Evolutionary conservation across 225 moss, liverwort and hornwort species (phyloP).

Genomic region (Sphagnum tenellum): DNA sequence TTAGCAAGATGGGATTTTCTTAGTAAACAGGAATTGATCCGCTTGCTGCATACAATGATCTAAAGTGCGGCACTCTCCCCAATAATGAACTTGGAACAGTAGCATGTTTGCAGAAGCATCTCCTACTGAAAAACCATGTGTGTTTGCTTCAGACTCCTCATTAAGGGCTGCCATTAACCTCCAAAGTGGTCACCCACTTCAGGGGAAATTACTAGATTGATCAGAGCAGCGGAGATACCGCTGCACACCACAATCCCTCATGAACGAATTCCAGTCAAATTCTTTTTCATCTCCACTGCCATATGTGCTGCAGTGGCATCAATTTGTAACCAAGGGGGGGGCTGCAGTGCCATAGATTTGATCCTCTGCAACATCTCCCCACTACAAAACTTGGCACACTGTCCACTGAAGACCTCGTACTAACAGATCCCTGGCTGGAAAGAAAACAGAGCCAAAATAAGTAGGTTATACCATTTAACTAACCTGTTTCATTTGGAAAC

Average conservation of each 20-base stretch:
- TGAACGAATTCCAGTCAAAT: conserved; percentile 46
- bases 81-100: conserved; percentile 37
- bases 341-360: conserved; percentile 62
- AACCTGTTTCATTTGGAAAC: too few species aligned
- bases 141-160: conserved; percentile 72
- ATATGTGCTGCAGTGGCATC: conserved; percentile 43
- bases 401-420: not conserved
- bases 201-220: conserved; percentile 37
- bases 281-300: conserved; percentile 45
- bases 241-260: conserved; percentile 47
- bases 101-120: conserved; percentile 59
- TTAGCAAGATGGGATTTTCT: conserved; percentile 58
- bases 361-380: conserved; percentile 60
- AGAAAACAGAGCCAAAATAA: too few species aligned
- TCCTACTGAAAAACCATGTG: conserved; percentile 76
- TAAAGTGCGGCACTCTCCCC: conserved; percentile 70
- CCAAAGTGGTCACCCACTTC: conserved; percentile 69
- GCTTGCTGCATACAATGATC: conserved; percentile 57
- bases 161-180: conserved; percentile 89
- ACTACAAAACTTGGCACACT: conserved; percentile 7
- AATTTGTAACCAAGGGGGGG: conserved; percentile 58
- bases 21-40: conserved; percentile 50
- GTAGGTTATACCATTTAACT: too few species aligned
- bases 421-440: not conserved
- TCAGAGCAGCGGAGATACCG: conserved; percentile 61